Evolutionary conservation across 257 asterid genomes (phyloP).

Genomic region (Echites panduratus): DNA sequence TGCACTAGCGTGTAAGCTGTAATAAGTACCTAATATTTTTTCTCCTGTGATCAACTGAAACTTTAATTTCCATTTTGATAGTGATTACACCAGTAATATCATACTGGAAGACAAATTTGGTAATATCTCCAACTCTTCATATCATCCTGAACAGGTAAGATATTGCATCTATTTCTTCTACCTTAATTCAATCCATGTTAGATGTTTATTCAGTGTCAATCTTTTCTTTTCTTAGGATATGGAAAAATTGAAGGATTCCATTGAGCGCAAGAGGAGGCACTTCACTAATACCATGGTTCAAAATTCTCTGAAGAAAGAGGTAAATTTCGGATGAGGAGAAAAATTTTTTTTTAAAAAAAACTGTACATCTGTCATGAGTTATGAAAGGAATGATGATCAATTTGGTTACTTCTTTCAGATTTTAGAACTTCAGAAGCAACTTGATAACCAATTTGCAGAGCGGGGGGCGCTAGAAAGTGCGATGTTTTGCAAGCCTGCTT

Average conservation of each 20-base stretch:
- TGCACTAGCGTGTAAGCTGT: background rate
- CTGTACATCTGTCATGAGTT: background rate
- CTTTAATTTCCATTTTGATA: background rate
- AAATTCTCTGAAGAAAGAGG: constrained; percentile 49
- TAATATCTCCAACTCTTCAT: constrained; percentile 17
- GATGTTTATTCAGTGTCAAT: background rate
- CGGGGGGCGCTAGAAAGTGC: constrained; percentile 57
- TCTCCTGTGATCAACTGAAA: background rate
- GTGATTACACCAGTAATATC: constrained; percentile 9
- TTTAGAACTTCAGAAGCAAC: constrained; percentile 48
- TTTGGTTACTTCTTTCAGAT: constrained; percentile 32
- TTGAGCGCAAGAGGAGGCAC: constrained; percentile 50
- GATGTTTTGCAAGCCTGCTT: constrained; percentile 36
- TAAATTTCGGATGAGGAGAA: background rate
- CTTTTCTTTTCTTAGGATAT: constrained; percentile 18
- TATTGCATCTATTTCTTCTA: background rate
- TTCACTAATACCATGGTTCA: constrained; percentile 34
- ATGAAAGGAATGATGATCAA: background rate
- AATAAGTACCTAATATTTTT: background rate
- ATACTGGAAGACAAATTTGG: constrained; percentile 22
- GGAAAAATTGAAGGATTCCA: constrained; percentile 27
- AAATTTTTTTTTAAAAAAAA: background rate
- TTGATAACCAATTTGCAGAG: constrained; percentile 41
- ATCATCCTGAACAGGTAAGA: constrained; percentile 19
- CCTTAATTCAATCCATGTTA: background rate